Conservation (phyloP, 2,329 filamentous ascomycete species). For the Pseudogymnoascus sp. region DNA sequence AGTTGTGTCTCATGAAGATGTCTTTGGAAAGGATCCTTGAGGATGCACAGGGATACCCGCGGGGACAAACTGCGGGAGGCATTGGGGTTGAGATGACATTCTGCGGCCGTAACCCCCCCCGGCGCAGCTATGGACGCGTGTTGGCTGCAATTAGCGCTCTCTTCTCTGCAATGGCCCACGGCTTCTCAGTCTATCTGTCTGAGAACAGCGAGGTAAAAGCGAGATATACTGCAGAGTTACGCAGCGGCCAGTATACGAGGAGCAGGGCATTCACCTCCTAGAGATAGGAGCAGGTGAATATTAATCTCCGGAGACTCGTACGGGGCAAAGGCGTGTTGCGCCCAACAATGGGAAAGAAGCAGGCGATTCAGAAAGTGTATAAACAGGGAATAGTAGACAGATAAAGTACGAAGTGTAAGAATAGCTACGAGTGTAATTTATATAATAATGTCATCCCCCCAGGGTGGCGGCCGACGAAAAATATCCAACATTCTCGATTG, state of each 20-base stretch:
- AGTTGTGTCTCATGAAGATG: slow-evolving; percentile 25
- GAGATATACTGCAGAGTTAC: no score
- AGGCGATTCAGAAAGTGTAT: not conserved
- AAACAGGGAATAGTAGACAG: not conserved
- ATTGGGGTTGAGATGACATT: not conserved
- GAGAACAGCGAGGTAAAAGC: not conserved
- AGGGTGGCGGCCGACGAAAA: no score
- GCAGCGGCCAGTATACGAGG: not conserved
- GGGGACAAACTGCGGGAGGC: not conserved
- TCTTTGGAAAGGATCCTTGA: slow-evolving; percentile 12
- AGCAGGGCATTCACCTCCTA: not conserved
- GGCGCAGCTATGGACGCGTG: not conserved
- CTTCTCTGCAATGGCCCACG: not conserved
- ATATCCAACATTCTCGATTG: no score
- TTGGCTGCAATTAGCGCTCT: not conserved
- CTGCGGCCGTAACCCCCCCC: not conserved
- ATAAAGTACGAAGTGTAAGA: not conserved
- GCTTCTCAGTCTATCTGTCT: not conserved
- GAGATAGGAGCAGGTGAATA: not conserved
- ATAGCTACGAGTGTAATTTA: not conserved
- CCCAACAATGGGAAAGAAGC: not conserved
- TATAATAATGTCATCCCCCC: no score
- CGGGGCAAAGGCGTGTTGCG: not conserved
- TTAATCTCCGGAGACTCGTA: not conserved
- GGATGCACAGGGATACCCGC: not conserved